These are phyloP conservation scores for Trichoderma brevicompactum DNA, from an alignment of 2,329 filamentous ascomycete genomes.

Conservation along the genomic window DNA sequence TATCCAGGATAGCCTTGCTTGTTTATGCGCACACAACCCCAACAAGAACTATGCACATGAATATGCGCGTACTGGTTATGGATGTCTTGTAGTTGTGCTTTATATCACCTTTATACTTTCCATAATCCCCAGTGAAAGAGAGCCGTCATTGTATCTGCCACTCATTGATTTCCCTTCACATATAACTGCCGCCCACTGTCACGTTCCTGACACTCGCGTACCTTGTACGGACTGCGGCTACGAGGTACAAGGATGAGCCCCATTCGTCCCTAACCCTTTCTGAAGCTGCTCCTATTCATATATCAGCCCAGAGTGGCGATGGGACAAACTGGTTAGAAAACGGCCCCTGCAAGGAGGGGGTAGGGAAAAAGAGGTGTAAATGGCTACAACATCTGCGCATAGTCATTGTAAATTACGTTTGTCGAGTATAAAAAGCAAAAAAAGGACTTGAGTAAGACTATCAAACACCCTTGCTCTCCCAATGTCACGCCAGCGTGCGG, in stretches of 20 bases:
- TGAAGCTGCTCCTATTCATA: neutral
- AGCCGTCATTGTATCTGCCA: too few relatives aligned
- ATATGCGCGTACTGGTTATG: neutral
- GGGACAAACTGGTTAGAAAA: neutral
- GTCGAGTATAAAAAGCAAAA: neutral
- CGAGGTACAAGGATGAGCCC: too few relatives aligned
- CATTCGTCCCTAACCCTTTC: neutral
- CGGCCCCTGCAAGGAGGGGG: neutral
- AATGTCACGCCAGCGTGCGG: neutral
- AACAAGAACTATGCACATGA: neutral
- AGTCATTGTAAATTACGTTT: neutral
- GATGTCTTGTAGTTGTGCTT: neutral
- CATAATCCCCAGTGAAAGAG: too few relatives aligned
- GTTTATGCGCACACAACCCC: slow-evolving; percentile 12
- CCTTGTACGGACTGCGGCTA: neutral
- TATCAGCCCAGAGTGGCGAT: neutral
- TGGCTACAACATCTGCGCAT: neutral
- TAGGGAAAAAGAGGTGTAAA: neutral
- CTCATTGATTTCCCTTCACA: too few relatives aligned
- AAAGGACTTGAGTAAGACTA: neutral
- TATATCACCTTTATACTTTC: neutral
- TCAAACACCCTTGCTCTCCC: neutral
- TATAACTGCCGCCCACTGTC: too few relatives aligned
- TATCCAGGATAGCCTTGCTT: slow-evolving; percentile 5
- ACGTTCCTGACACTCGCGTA: too few relatives aligned